These are phyloP conservation scores for Plectranthus barbatus DNA, from an alignment of 257 asterid species.

Conservation along the genomic window DNA sequence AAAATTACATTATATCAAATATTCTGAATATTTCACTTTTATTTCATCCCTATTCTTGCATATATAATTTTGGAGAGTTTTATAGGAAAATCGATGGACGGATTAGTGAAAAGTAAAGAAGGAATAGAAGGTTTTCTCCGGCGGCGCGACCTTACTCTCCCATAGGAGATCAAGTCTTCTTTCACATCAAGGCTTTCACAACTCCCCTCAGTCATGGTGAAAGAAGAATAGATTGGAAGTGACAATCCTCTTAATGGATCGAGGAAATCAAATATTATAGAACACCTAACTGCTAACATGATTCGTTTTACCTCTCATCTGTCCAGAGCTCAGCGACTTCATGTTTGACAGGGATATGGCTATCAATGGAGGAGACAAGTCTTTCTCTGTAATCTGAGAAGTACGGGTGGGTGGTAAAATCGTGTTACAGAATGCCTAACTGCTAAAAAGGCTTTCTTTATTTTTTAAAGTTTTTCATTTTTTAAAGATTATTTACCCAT, in stretches of 20 bases:
- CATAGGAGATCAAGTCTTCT: background rate
- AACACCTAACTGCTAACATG: constrained; percentile 11
- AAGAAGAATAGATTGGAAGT: too few relatives aligned
- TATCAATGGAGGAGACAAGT: constrained; percentile 73
- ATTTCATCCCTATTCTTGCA: too few relatives aligned
- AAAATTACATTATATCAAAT: too few relatives aligned
- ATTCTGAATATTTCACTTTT: too few relatives aligned
- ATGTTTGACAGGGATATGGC: constrained; percentile 56
- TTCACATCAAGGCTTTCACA: background rate
- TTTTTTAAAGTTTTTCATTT: too few relatives aligned
- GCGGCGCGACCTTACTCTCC: background rate
- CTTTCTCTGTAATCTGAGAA: constrained; percentile 37
- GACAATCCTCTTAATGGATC: background rate
- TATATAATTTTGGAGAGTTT: background rate
- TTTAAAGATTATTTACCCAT: too few relatives aligned
- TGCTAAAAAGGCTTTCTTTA: too few relatives aligned
- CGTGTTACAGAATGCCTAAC: too few relatives aligned
- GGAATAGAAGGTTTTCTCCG: constrained; percentile 32
- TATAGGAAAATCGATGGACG: constrained; percentile 24
- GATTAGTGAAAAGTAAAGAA: constrained; percentile 21
- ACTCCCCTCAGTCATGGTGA: too few relatives aligned
- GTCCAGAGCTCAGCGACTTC: constrained; percentile 40
- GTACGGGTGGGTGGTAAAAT: too few relatives aligned
- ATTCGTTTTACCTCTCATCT: constrained; percentile 49
- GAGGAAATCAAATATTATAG: background rate